Base-by-base conservation (phyloP, 768 basidiomycete genomes). In the Filobasidium floriforme region DNA sequence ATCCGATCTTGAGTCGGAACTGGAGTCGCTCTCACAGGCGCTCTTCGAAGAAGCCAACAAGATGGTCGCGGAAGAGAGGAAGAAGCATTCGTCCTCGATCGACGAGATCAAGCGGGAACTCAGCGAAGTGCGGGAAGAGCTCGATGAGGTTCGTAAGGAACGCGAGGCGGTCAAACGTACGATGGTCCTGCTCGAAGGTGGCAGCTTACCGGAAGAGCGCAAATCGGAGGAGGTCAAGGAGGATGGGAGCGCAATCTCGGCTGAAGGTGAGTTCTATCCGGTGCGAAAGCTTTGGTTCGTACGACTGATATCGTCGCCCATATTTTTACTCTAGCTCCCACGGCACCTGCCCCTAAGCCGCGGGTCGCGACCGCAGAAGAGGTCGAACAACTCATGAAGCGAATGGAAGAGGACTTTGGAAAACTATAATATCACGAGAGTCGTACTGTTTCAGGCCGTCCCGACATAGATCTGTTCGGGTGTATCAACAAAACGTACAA, bases 1-100 rank as follows among this genome's bases (percentile, higher is more conserved):
- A 66, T 70, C 73, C 32, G 72, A 73, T 54, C 73, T 80, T 68
- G 79, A 80, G 55, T 74, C 69, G 11, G 79, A 80, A 60, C 66
- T 80, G 44, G 79, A 80, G 66, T 67, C 67, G 11, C 69, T 80
- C 22, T 67, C 65, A 62, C 76, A 77, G 55, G 76, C 76, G 24
- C 66, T 80, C 28, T 80, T 80, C 62, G 79, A 78, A 55, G 79
- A 80, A 62, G 79, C 79, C 2, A 80, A 80, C 70, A 75, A 75
- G 73, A 79, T 80, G 77, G 79, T 80, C 12, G 68, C 74, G 15
- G 77, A 80, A 40, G 79, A 80, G 60, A 63, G 77, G 26, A 70
- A 71, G 62, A 69, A 68, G 40, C 44, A 72, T 43, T 68, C 71
- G 0, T 76, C 76, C 24, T 68, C 74, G 15, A 73, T 68, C 41